Conservation (phyloP, 179 eudicot genomes). For the Silene coronaria region DNA sequence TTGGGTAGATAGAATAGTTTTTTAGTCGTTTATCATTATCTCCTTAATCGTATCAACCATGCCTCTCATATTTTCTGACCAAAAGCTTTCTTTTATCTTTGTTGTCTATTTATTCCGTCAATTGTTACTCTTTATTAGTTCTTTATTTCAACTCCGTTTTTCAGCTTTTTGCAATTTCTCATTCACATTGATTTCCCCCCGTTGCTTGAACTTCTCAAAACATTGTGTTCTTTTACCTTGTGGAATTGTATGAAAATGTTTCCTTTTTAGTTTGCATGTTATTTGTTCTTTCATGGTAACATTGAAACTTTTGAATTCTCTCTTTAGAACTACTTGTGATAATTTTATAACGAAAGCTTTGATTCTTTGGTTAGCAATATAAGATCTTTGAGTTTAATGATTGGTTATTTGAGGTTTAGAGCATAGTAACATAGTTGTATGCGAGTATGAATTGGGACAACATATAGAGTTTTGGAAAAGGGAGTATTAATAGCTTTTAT, state of each 20-base stretch:
- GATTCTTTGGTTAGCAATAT: no score
- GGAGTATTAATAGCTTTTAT: not conserved
- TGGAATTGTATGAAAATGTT: no score
- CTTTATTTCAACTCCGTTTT: not conserved
- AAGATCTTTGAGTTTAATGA: not conserved
- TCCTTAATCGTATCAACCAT: no score
- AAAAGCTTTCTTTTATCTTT: not conserved
- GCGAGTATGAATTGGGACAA: not conserved
- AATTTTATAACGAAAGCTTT: no score
- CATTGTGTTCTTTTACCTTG: not conserved
- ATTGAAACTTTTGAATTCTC: not conserved
- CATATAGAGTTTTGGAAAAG: not conserved
- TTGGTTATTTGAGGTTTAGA: not conserved
- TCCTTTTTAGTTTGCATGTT: not conserved
- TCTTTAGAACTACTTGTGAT: no score
- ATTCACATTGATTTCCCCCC: no score
- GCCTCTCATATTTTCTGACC: not conserved
- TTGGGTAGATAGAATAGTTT: no score
- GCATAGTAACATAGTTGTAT: no score
- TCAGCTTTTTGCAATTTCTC: not conserved
- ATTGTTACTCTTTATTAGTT: no score
- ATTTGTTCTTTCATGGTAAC: not conserved
- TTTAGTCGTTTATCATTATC: no score
- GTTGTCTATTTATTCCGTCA: no score
- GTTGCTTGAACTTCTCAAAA: not conserved